Conservation (phyloP, 176 grass and related monocot species). For the Typha latifolia region DNA sequence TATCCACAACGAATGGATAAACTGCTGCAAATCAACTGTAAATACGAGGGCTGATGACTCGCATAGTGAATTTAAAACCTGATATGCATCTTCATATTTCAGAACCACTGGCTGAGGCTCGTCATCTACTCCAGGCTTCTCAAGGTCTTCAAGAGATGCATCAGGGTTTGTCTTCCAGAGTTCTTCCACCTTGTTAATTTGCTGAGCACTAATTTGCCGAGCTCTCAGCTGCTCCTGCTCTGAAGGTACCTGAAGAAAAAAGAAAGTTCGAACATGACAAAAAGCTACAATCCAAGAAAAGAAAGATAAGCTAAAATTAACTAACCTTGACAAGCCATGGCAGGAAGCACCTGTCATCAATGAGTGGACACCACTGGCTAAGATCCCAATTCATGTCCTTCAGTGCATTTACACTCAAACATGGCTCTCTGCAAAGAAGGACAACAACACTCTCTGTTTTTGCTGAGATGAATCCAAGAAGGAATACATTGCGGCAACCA, state of each 20-base stretch:
- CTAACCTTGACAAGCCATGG: slow-evolving; percentile 96
- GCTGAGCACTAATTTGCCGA: slow-evolving; percentile 92
- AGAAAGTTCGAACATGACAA: neutral
- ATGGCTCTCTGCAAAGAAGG: slow-evolving; percentile 97
- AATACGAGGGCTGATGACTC: neutral
- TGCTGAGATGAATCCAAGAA: slow-evolving; percentile 98
- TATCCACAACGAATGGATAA: too few species aligned
- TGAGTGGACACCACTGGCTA: slow-evolving; percentile 98
- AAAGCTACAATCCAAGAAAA: neutral
- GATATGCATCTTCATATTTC: slow-evolving; percentile 99
- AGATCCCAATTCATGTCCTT: slow-evolving; percentile 99
- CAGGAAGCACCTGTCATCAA: slow-evolving; percentile 94
- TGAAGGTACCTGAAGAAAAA: slow-evolving; percentile 62
- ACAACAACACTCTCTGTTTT: slow-evolving; percentile 96
- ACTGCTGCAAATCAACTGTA: too few species aligned
- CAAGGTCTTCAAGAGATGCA: slow-evolving; percentile 94
- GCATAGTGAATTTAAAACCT: slow-evolving; percentile 34
- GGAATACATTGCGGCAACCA: slow-evolving; percentile 95
- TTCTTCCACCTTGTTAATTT: slow-evolving; percentile 99
- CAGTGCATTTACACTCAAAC: slow-evolving; percentile 91
- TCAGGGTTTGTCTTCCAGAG: slow-evolving; percentile 98
- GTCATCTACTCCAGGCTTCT: slow-evolving; percentile 97
- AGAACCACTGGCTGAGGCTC: slow-evolving; percentile 73
- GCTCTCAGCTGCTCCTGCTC: slow-evolving; percentile 97
- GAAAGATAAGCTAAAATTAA: slow-evolving; percentile 9